These are phyloP conservation scores for Nakazawaea ambrosiae DNA, from an alignment of 805 yeast genomes.

Conservation along the genomic window DNA sequence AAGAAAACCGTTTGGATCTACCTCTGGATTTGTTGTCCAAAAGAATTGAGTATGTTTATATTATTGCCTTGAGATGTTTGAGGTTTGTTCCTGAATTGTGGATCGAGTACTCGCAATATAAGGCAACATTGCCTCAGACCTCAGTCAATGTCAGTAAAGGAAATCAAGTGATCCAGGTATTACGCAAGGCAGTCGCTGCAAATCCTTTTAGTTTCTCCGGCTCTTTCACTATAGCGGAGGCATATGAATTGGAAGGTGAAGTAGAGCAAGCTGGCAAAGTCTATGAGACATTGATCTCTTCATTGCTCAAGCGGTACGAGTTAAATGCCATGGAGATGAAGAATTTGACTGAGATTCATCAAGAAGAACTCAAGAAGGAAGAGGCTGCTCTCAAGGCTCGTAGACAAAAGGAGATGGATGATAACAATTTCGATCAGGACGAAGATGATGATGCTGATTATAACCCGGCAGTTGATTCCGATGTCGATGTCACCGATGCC, in stretches of 20 bases:
- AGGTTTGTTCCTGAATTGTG: conserved; percentile 69
- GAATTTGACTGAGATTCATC: conserved; percentile 16
- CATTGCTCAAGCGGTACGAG: conserved; percentile 32
- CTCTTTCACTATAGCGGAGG: conserved; percentile 60
- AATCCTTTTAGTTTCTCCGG: conserved; percentile 69
- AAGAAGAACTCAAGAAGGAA: conserved; percentile 2
- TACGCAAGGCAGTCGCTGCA: conserved; percentile 48
- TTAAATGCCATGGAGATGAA: conserved; percentile 17
- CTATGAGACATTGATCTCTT: conserved; percentile 44
- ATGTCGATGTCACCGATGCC: conserved; percentile 11
- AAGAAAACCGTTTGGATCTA: conserved; percentile 57
- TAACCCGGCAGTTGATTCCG: too few relatives aligned
- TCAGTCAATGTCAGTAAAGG: conserved; percentile 4
- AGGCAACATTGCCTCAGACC: conserved; percentile 9
- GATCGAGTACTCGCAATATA: conserved; percentile 51
- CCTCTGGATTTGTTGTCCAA: conserved; percentile 39
- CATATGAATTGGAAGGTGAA: conserved; percentile 53
- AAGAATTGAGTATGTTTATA: conserved; percentile 66
- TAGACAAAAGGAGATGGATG: conserved; percentile 12
- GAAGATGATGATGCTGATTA: too few relatives aligned
- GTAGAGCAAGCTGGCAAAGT: conserved; percentile 40
- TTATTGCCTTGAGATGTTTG: conserved; percentile 55
- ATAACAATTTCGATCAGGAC: conserved; percentile 5
- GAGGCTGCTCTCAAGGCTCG: conserved; percentile 8
- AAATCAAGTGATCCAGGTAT: conserved; percentile 27